Evolutionary conservation across 192 early-diverging fungal species (phyloP), one percentile per base, ranked within the genome.

Genomic region (Coemansia sp.): DNA sequence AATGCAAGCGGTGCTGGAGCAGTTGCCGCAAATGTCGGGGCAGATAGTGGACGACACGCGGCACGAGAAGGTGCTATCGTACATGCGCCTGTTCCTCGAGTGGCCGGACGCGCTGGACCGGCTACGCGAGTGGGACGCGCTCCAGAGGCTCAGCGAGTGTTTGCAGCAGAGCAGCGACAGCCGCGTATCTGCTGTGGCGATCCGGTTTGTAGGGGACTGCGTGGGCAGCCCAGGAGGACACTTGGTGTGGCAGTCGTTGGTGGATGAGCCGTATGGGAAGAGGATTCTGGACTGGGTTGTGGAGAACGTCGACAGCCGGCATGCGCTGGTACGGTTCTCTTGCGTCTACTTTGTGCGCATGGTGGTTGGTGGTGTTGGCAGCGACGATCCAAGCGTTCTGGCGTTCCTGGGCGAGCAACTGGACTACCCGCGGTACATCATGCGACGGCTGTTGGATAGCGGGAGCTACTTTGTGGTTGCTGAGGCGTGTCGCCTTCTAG

Each of bases 21-120:
- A 82, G 31, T 56, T 91, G 59, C 86, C 87, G 11, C 63, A 41
- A 13, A 89, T 89, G 87, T 88, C 88, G 3, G 81, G 71, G 28
- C 77, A 84, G 22, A 89, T 91, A 50, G 85, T 89, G 11, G 90
- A 91, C 64, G 90, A 88, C 50, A 87, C 90, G 3, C 72, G 87
- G 15, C 85, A 91, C 69, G 90, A 91, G 69, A 88, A 88, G 68
- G 84, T 91, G 13, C 80, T 91, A 23, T 86, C 88, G 0, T 87
- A 87, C 57, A 68, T 91, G 68, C 53, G 57, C 13, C 61, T 73
- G 13, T 75, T 67, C 22, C 74, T 82, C 27, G 40, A n/a, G 2
- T 52, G 54, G 7, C 44, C 63, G 28, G 20, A 14, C 4, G 61
- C 64, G 3, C 61, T 59, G 0, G 34, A 19, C 22, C 45, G 54